A percentile compares a stretch with the other conserved stretches of the same genome.
phyloP scores from a whole-genome alignment of 1,284 basidiomycete species.

The Ceratobasidium papillatum region DNA sequence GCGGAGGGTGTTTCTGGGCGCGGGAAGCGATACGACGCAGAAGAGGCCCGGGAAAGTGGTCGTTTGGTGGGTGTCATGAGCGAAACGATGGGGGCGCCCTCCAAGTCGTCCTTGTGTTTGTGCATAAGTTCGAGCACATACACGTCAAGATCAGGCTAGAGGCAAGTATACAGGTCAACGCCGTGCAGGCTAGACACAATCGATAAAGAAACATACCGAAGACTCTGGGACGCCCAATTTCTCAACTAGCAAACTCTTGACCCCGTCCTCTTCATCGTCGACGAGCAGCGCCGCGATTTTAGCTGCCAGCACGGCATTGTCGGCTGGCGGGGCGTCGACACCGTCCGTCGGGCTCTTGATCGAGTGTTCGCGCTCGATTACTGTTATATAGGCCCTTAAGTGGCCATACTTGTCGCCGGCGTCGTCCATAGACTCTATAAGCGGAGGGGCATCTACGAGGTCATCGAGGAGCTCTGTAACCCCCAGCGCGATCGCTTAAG shows the following conservation, averaged over 20 bases:
- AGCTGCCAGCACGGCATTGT: constrained; percentile 65
- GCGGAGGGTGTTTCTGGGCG: constrained; percentile 77
- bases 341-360: constrained; percentile 26
- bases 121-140: constrained; percentile 86
- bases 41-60: constrained; percentile 78
- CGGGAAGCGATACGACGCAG: constrained; percentile 63
- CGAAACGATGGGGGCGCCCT: constrained; percentile 81
- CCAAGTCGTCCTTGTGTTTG: constrained; percentile 81
- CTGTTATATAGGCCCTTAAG: constrained; percentile 18
- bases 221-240: constrained; percentile 78
- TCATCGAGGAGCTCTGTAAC: constrained; percentile 28
- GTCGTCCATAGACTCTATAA: constrained; percentile 36
- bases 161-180: constrained; percentile 47
- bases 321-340: background rate
- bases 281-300: constrained; percentile 75
- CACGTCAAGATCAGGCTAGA: constrained; percentile 49
- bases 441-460: constrained; percentile 21
- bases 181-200: constrained; percentile 49
- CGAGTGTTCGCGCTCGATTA: constrained; percentile 20
- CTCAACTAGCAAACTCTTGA: constrained; percentile 77
- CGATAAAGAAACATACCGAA: constrained; percentile 59
- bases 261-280: constrained; percentile 84
- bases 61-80: constrained; percentile 74
- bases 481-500: background rate
- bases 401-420: constrained; percentile 37